Base-by-base conservation (phyloP, 257 asterid species). In the Marsdenia floribunda region DNA sequence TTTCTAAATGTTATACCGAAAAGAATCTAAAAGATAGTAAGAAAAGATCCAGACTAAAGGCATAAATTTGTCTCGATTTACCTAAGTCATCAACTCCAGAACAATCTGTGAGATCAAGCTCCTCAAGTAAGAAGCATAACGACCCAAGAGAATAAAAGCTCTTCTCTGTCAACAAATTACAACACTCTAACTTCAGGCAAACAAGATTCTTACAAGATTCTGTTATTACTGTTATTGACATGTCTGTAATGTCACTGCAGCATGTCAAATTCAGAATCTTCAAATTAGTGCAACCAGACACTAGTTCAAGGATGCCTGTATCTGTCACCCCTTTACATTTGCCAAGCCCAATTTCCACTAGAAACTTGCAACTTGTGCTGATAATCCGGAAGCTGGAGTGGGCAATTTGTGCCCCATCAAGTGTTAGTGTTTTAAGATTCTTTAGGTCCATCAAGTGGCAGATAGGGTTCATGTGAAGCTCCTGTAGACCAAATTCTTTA, bases 41-140 rank as follows among this genome's bases (percentile, higher is more conserved):
- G 22, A 29, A 47, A 46, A 5, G 4, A 44, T 26, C 7, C 44
- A 9, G 24, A 22, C 16, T 42, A 29, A 40, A 57, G 64, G 40
- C 19, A 7, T 29, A n/a, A 55, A 70, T n/a, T 26, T n/a, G 54
- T 63, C 35, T 10, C 18, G 65, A 24, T 73, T 85, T 86, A 90
- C 94, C 96, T 26, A 35, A 73, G 82, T 90, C 91, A 52, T 83
- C 84, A 49, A 90, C 74, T 59, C 93, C 96, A 14, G 84, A 71
- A 81, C 96, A 90, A 77, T 89, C 96, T 1, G 96, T 90, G 70
- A 90, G 95, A 81, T 90, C 96, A 73, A 89, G 86, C 84, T 89
- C 93, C 86, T 86, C 80, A 3, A 90, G 95, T 37, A 72, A 74
- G 76, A 44, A 38, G 80, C 93, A 86, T 14, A 76, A 73, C 14